A percentile compares a stretch with the other conserved stretches of the same genome.
These are phyloP conservation scores for Thalassiosira livingstoniorum DNA, from an alignment of 352 stramenopile species.

Conservation along the genomic window DNA sequence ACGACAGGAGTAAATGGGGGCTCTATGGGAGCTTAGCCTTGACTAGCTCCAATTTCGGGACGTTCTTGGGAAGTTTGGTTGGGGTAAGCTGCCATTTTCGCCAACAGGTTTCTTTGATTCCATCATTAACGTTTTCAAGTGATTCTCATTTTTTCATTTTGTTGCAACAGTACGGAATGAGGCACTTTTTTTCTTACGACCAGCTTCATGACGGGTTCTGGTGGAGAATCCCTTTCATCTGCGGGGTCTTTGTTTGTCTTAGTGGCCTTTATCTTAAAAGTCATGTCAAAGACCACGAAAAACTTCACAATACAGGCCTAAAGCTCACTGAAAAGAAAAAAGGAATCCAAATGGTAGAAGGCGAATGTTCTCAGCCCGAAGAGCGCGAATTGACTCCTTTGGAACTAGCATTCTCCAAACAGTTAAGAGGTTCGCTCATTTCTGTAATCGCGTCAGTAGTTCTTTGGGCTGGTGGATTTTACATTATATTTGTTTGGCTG, in stretches of 20 bases:
- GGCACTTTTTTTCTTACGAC: constrained; percentile 43
- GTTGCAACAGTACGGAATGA: constrained; percentile 38
- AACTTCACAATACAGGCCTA: background rate
- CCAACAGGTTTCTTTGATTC: background rate
- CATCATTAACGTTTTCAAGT: background rate
- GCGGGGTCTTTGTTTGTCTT: constrained; percentile 63
- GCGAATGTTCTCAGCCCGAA: background rate
- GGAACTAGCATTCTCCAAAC: constrained; percentile 26
- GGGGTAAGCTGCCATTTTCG: constrained; percentile 20
- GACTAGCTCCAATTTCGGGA: constrained; percentile 65
- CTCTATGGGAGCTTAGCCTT: constrained; percentile 52
- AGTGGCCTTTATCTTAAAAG: constrained; percentile 40
- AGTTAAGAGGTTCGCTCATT: constrained; percentile 27
- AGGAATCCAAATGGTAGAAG: too few species aligned
- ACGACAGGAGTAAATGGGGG: constrained; percentile 41
- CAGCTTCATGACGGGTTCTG: constrained; percentile 61
- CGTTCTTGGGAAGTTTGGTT: constrained; percentile 62
- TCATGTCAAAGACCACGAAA: constrained; percentile 27
- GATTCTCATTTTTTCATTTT: background rate
- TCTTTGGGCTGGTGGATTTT: constrained; percentile 50
- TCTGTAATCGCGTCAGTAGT: constrained; percentile 25
- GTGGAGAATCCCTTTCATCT: constrained; percentile 81
- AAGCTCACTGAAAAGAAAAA: too few species aligned
- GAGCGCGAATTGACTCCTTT: constrained; percentile 4
- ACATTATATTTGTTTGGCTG: constrained; percentile 54